phyloP scores from a whole-genome alignment of 805 yeast species.

The Nakazawaea ernobii region DNA sequence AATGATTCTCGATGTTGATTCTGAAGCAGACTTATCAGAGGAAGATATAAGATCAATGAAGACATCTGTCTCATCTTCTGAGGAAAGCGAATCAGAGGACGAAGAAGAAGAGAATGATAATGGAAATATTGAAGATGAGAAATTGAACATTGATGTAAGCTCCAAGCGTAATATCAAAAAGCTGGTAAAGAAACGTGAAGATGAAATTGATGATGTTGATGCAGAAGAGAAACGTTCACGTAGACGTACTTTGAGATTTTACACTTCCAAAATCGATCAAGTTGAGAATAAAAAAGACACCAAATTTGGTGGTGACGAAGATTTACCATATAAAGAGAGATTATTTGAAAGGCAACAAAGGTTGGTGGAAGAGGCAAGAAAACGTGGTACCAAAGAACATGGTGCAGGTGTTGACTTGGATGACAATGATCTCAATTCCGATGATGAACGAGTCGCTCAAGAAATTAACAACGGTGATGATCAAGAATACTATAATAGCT shows the following conservation, averaged over 20 bases:
- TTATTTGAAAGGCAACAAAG: constrained; percentile 86
- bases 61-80: constrained; percentile 14
- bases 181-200: constrained; percentile 39
- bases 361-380: constrained; percentile 79
- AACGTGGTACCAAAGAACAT: constrained; percentile 56
- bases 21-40: constrained; percentile 21
- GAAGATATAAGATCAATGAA: constrained; percentile 16
- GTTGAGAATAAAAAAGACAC: constrained; percentile 58
- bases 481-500: constrained; percentile 51
- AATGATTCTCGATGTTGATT: constrained; percentile 16
- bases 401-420: constrained; percentile 51
- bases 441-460: constrained; percentile 38
- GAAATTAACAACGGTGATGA: constrained; percentile 39
- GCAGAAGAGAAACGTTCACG: constrained; percentile 78
- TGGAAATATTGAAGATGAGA: constrained; percentile 20
- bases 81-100: constrained; percentile 21
- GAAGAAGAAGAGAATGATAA: constrained; percentile 17
- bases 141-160: constrained; percentile 46
- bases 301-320: constrained; percentile 73
- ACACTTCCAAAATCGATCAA: constrained; percentile 94
- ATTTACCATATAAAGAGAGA: constrained; percentile 87
- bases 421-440: constrained; percentile 40
- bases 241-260: constrained; percentile 82
- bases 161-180: constrained; percentile 47
- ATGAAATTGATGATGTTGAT: constrained; percentile 74